phyloP scores from a whole-genome alignment of 2,329 filamentous ascomycete species.

The Cordyceps fumosorosea region DNA sequence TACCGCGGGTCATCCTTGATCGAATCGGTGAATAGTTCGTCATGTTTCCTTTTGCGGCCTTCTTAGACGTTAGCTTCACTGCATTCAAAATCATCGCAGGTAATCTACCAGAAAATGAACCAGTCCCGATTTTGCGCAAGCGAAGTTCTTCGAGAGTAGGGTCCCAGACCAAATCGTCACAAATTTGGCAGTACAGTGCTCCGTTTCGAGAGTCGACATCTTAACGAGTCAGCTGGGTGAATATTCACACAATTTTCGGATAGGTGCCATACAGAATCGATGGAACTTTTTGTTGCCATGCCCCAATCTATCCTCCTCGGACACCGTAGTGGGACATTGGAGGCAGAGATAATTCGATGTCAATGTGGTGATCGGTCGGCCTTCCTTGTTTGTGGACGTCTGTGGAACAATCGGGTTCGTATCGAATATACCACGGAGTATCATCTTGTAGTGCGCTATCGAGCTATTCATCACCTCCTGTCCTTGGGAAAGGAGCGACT shows the following conservation, averaged over 20 bases:
- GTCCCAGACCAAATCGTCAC: slow-evolving; percentile 77
- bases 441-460: slow-evolving; percentile 64
- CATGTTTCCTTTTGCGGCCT: slow-evolving; percentile 69
- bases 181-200: slow-evolving; percentile 72
- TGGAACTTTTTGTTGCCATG: slow-evolving; percentile 66
- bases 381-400: slow-evolving; percentile 54
- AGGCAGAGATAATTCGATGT: slow-evolving; percentile 66
- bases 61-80: slow-evolving; percentile 10
- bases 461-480: slow-evolving; percentile 62
- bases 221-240: slow-evolving; percentile 31
- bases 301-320: slow-evolving; percentile 56
- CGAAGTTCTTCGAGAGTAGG: slow-evolving; percentile 71
- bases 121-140: slow-evolving; percentile 61
- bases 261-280: slow-evolving; percentile 54
- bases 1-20: slow-evolving; percentile 68
- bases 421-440: slow-evolving; percentile 65
- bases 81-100: background rate
- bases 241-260: background rate
- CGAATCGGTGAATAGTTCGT: slow-evolving; percentile 60
- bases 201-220: slow-evolving; percentile 74
- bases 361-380: slow-evolving; percentile 51
- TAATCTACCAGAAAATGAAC: slow-evolving; percentile 54
- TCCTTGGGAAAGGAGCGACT: slow-evolving; percentile 55
- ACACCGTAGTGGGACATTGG: slow-evolving; percentile 64
- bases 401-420: slow-evolving; percentile 57